A percentile compares a stretch with the other conserved stretches of the same genome.
Conservation (phyloP, 2,329 filamentous ascomycete species). For the Diaporthe nobilis region DNA sequence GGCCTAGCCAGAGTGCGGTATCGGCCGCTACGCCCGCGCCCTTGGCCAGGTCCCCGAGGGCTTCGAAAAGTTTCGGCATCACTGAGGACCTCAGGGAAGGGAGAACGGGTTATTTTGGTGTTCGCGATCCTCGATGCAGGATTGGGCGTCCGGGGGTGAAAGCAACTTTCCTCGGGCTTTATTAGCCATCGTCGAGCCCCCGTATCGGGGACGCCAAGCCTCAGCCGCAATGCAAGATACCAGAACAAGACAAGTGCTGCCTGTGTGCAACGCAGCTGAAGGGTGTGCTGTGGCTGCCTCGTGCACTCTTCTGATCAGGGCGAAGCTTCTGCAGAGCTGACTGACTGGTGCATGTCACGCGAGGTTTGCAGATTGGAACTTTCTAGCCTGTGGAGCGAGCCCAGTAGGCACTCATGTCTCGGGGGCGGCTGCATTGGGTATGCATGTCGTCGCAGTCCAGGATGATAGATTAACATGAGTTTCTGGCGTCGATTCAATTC, state of each 20-base stretch:
- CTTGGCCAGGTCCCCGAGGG: constrained; percentile 10
- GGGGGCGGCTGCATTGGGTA: too few relatives aligned
- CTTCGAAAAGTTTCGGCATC: constrained; percentile 6
- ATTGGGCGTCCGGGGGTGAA: too few relatives aligned
- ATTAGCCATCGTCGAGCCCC: too few relatives aligned
- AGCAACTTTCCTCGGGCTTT: background rate
- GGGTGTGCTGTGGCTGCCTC: background rate
- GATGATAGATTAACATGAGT: too few relatives aligned
- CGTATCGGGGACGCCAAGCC: background rate
- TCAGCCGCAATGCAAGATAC: constrained; percentile 27
- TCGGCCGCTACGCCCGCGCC: background rate
- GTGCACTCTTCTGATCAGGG: background rate
- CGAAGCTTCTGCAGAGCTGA: background rate
- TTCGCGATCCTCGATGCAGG: background rate
- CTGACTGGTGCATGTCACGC: background rate
- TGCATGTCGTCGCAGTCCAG: background rate
- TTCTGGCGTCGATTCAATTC: too few relatives aligned
- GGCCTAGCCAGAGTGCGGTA: constrained; percentile 4
- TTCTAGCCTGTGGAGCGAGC: background rate
- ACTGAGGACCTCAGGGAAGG: too few relatives aligned
- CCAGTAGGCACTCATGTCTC: background rate
- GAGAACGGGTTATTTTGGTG: rapidly evolving
- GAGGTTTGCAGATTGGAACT: background rate
- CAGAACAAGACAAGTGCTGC: background rate
- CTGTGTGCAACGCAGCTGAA: background rate